Base-by-base conservation (phyloP, 139 green algal species). In the Chlorella sp. region DNA sequence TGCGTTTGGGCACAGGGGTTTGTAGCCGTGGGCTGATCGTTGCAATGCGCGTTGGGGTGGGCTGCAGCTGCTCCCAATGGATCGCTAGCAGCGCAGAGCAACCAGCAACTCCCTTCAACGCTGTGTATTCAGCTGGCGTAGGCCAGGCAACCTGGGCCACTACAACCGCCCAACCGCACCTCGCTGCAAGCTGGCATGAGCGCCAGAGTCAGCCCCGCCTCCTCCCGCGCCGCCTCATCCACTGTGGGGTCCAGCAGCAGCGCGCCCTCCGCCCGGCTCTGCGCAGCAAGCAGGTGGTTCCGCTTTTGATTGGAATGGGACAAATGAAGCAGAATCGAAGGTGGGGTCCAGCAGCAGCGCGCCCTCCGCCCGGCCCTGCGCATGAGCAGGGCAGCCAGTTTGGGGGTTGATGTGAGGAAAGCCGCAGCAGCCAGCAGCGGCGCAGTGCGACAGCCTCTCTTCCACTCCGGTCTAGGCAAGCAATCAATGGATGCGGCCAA, bases 161-260 rank as follows among this genome's bases (percentile, higher is more conserved):
- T 23, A 57, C 30, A 4, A 30, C 28, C 25, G 12, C 15, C 57
- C 63, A 36, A 91, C 87, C 70, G 23, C 70, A 78, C 70, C 87
- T 93, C 67, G n/a, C 91, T 95, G 32, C 38, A 38, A 0, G 67
- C 32, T 6, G 90, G 86, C 90, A 96, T 89, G 39, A 89, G 38
- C 2, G 93, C 92, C 83, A 97, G 65, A 64, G 93, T 7, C 34
- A 92, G 20, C 36, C 39, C 63, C 39, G 67, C 94, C 74, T 94
- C 89, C 64, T 94, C 76, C 25, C 75, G 63, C 62, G 25, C 74
- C 18, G 73, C 82, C 83, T 96, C 94, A 55, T 89, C 84, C 12
- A 51, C 21, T 12, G 68, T 82, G 63, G 94, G 94, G 68, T 96
- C 94, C 47, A 96, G 74, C 74, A 97, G 84, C 39, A 96, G 84